Conservation (phyloP, 1,284 basidiomycete genomes). For the Termitomyces sp. region DNA sequence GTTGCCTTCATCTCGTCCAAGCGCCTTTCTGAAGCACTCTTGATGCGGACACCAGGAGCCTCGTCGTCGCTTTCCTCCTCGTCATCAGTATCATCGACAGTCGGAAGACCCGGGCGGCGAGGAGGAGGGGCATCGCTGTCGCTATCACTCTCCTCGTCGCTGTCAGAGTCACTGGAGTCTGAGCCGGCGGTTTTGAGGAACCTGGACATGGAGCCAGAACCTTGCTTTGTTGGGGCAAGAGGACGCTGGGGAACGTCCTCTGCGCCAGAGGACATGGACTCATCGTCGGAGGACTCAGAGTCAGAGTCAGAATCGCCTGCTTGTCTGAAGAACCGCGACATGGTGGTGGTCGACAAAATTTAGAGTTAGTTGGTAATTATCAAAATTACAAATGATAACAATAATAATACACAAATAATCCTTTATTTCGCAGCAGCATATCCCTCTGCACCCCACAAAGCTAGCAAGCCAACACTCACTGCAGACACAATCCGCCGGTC, state of each 20-base stretch:
- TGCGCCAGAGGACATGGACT: slow-evolving; percentile 73
- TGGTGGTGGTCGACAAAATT: slow-evolving; percentile 28
- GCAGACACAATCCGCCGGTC: slow-evolving; percentile 64
- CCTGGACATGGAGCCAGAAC: slow-evolving; percentile 52
- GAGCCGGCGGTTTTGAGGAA: slow-evolving; percentile 58
- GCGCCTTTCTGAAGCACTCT: slow-evolving; percentile 82
- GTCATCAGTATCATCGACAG: slow-evolving; percentile 49
- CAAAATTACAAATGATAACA: slow-evolving; percentile 2
- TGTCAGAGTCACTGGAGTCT: slow-evolving; percentile 40
- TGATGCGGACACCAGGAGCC: slow-evolving; percentile 62
- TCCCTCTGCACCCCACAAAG: slow-evolving; percentile 69
- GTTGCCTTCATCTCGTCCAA: slow-evolving; percentile 87
- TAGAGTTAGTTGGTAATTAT: slow-evolving; percentile 12
- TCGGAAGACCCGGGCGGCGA: slow-evolving; percentile 18
- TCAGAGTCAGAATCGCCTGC: slow-evolving; percentile 79
- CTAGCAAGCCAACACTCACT: slow-evolving; percentile 58
- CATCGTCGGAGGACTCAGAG: slow-evolving; percentile 75
- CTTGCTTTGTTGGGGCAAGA: slow-evolving; percentile 48
- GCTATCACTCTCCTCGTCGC: slow-evolving; percentile 42
- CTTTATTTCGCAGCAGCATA: slow-evolving; percentile 29
- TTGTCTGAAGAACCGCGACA: slow-evolving; percentile 88
- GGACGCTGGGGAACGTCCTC: slow-evolving; percentile 53
- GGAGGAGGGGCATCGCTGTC: slow-evolving; percentile 33
- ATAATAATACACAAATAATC: slow-evolving; percentile 6
- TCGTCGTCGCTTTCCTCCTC: slow-evolving; percentile 73